These are phyloP conservation scores for Huntiella bhutanensis DNA, from an alignment of 2,329 filamentous ascomycete genomes.

Conservation along the genomic window DNA sequence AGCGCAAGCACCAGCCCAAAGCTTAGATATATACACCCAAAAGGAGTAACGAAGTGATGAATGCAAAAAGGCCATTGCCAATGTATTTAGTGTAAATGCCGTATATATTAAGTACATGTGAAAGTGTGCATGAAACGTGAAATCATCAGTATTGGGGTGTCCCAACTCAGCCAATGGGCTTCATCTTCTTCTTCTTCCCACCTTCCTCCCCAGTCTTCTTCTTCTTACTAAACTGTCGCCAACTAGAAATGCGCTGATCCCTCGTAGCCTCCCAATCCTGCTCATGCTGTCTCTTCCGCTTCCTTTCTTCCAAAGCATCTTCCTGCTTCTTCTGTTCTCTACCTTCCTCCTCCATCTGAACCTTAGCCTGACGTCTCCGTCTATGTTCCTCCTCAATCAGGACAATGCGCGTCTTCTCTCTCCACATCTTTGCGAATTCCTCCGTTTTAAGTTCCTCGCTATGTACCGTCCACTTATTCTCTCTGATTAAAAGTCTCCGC, in stretches of 20 bases:
- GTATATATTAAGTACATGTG: not conserved
- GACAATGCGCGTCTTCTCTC: conserved; percentile 74
- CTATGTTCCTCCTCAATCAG: conserved; percentile 85
- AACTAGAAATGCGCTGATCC: conserved; percentile 80
- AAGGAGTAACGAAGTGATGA: not conserved
- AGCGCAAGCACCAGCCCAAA: conserved; percentile 35
- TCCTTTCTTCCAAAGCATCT: conserved; percentile 61
- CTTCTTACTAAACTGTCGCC: conserved; percentile 78
- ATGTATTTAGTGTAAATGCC: not conserved
- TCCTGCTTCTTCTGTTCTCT: conserved; percentile 72
- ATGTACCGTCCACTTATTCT: conserved; percentile 83
- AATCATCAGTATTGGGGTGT: not conserved
- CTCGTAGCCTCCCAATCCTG: conserved; percentile 88
- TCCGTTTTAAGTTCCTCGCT: conserved; percentile 70
- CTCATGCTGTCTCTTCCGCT: conserved; percentile 79
- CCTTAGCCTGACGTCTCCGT: conserved; percentile 68
- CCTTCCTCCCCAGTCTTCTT: conserved; percentile 29
- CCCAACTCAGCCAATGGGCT: conserved; percentile 34
- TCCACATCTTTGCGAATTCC: conserved; percentile 70
- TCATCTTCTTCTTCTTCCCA: conserved; percentile 51
- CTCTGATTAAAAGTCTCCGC: conserved; percentile 81
- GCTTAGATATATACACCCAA: conserved; percentile 9
- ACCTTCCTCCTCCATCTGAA: conserved; percentile 91
- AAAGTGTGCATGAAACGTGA: not conserved
- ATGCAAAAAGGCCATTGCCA: not conserved